Base-by-base conservation (phyloP, 768 basidiomycete species). In the Leccinum disarticulatum region DNA sequence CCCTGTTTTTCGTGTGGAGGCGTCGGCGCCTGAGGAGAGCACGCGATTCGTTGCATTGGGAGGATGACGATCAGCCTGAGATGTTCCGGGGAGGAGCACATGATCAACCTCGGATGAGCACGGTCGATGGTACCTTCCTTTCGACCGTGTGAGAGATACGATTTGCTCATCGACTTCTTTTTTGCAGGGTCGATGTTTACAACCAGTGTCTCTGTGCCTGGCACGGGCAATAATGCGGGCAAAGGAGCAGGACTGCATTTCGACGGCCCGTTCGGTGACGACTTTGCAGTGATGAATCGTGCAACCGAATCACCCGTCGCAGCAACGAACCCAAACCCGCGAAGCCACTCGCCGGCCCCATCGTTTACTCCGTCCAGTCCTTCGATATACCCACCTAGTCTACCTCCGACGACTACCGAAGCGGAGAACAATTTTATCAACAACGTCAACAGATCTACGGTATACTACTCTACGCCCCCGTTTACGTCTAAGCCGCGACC, bases 331-430 rank as follows among this genome's bases (percentile, higher is more conserved):
- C n/a, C 41, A 43, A 43, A 19, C n/a, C n/a, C 41, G 2, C 55
- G 33, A 66, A 22, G 10, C 19, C 47, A 54, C 41, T 58, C 56
- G 15, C 56, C 56, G 4, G 35, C 31, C 35, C 56, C 58, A 15
- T 80, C 77, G 6, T 65, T 70, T 22, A 70, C 77, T 46, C 78
- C 76, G 47, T 81, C 81, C 19, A 81, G 77, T 52, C 81, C 82
- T 50, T 83, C 84, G 0, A 76, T 83, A 33, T 82, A 83, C 63
- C 79, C 82, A 9, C 70, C 78, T 1, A 79, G 76, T 58, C 66
- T 83, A 19, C 77, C 80, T 27, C 71, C 72, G 14, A 63, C 56
- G 35, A 43, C 41, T 9, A 43, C 41, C 4, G 73, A 74, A 17
- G 49, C 31, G 14, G 60, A 60, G 31, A 19, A 27, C 41, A 11